Evolutionary conservation across 2,329 filamentous ascomycete species (phyloP).

Genomic region (Colletotrichum camelliae): DNA sequence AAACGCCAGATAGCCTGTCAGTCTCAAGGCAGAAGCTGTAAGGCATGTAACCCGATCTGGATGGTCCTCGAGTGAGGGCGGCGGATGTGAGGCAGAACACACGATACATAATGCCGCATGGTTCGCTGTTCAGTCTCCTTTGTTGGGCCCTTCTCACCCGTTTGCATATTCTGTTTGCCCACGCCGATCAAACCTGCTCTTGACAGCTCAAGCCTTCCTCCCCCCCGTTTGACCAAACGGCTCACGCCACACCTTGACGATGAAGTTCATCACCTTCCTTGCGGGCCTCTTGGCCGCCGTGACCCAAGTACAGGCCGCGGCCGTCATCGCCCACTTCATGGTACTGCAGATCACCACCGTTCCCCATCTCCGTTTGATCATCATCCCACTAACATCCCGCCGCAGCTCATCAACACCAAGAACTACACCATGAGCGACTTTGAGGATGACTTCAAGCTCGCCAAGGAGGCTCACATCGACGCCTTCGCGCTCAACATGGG

Average conservation of each 20-base stretch:
- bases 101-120: conserved; percentile 14
- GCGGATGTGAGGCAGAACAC: not conserved
- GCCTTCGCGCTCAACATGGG: conserved; percentile 30
- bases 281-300: conserved; percentile 6
- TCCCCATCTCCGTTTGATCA: not conserved
- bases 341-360: not conserved
- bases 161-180: not conserved
- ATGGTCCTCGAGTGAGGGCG: not conserved
- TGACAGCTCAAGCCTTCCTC: not conserved
- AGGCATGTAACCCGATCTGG: not conserved
- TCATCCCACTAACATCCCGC: not conserved
- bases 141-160: not conserved
- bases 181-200: not conserved
- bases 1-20: not conserved
- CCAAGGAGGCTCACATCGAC: conserved; percentile 42
- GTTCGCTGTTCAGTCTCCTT: not conserved
- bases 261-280: conserved; percentile 1
- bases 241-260: not conserved
- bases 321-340: conserved; percentile 23
- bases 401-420: conserved; percentile 16
- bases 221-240: not conserved
- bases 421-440: conserved; percentile 43
- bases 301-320: conserved; percentile 3
- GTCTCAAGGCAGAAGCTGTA: not conserved
- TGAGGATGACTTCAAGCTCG: conserved; percentile 51